Evolutionary conservation across 345 rosid genomes (phyloP), one percentile per base, ranked within the genome.

Genomic region (Lenwebbia sp.): DNA sequence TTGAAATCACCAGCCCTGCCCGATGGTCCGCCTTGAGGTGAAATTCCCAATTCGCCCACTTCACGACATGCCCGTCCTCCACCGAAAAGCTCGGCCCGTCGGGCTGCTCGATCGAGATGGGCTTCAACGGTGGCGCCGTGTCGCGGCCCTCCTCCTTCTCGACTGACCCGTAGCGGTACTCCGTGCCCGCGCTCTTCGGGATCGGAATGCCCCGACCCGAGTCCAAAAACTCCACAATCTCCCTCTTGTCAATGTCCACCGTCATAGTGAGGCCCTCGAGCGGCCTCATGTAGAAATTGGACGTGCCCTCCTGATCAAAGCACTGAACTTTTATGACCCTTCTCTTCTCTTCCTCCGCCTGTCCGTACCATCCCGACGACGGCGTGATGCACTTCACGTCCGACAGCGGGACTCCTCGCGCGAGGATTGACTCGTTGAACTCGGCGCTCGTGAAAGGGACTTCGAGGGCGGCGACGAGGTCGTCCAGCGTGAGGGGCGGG

Each of bases 41-140:
- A 85, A 95, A 94, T 85, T 91, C 95, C 99, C 98, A 95, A 82
- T 95, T 95, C 55, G 97, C 98, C 99, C 98, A 96, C 82, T 92
- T 96, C 28, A 95, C 95, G 21, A 90, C 5, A 84, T 96, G 97
- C 0, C 86, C 93, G 52, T 91, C 94, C 85, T 92, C 93, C 0
- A 95, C 86, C 0, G 75, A 88, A 54, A 96, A 33, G 76, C 19
- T 28, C 41, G 52, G 56, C 19, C 99, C 99, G 47, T 90, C 88
- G 0, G 98, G 96, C 76, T 96, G 99, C 89, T 94, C 99, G 33
- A 95, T 84, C 1, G 96, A 96, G 76, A 96, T 94, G 3, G 96
- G 95, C 84, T 96, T 94, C 47, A 92, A 25, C 47, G 53, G 51
- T 85, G 82, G 47, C 2, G 25, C 4, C 25, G 13, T 3, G 13